Evolutionary conservation across 305 asterid genomes (phyloP).

Genomic region (Rubia occidens): DNA sequence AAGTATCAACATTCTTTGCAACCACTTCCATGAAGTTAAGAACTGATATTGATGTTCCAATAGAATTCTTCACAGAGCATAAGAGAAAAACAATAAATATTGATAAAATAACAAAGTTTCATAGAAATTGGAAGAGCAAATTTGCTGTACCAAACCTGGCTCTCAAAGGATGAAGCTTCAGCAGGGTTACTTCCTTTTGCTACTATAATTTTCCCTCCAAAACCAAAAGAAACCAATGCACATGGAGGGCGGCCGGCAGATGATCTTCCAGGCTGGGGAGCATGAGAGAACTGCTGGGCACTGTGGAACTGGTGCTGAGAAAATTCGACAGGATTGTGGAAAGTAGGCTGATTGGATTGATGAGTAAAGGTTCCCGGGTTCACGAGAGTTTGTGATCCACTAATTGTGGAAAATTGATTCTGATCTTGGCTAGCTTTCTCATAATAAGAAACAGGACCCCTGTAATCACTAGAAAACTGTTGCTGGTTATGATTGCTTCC

Average conservation of each 20-base stretch:
- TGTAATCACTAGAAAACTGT: conserved; percentile 33
- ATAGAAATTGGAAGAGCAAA: conserved; percentile 19
- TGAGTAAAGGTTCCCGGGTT: conserved; percentile 38
- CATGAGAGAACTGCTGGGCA: conserved; percentile 40
- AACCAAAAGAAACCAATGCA: conserved; percentile 87
- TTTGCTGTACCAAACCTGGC: conserved; percentile 57
- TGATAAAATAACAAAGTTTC: conserved; percentile 16
- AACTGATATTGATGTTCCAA: conserved; percentile 58
- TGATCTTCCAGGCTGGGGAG: conserved; percentile 55
- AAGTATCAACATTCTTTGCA: conserved; percentile 34
- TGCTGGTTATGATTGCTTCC: conserved; percentile 30
- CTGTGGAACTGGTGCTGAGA: conserved; percentile 48
- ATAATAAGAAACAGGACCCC: conserved; percentile 29
- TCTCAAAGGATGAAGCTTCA: conserved; percentile 47
- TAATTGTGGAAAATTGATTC: conserved; percentile 31
- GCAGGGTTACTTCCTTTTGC: conserved; percentile 42
- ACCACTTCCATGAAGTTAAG: conserved; percentile 70
- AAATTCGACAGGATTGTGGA: conserved; percentile 40
- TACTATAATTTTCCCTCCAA: conserved; percentile 92
- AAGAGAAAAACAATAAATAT: conserved; percentile 21
- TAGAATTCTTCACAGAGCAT: conserved; percentile 47
- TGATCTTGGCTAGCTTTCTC: conserved; percentile 37
- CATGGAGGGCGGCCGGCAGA: conserved; percentile 93
- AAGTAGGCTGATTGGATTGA: conserved; percentile 39
- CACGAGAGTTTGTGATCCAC: conserved; percentile 32